A percentile compares a stretch with the other conserved stretches of the same genome.
These are phyloP conservation scores for Candida vartiovaarae DNA, from an alignment of 805 yeast species.

Conservation along the genomic window DNA sequence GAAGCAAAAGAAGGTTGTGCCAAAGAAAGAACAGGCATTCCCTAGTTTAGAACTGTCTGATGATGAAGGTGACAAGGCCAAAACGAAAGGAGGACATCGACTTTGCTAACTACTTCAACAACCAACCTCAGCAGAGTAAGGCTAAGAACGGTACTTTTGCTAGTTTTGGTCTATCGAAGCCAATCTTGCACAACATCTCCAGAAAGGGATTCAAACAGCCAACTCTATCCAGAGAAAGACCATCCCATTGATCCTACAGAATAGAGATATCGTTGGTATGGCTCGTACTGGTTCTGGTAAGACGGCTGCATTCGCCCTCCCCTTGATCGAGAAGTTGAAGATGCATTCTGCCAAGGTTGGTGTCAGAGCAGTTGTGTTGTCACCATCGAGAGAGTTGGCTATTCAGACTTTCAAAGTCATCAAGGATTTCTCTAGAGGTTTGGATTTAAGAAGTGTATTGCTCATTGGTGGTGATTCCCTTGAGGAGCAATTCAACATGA, in stretches of 20 bases:
- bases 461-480: constrained; percentile 98
- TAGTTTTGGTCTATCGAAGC: constrained; percentile 80
- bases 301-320: constrained; percentile 93
- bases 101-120: constrained; percentile 35
- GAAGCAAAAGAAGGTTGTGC: constrained; percentile 22
- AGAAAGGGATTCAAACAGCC: constrained; percentile 91
- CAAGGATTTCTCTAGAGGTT: constrained; percentile 78
- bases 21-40: constrained; percentile 24
- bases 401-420: constrained; percentile 84
- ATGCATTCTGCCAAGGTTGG: constrained; percentile 84
- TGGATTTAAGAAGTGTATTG: constrained; percentile 73
- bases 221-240: constrained; percentile 95
- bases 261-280: constrained; percentile 97
- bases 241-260: constrained; percentile 80
- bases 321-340: constrained; percentile 80
- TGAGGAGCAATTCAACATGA: constrained; percentile 89
- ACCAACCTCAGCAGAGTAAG: constrained; percentile 42
- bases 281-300: constrained; percentile 99
- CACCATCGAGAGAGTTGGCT: constrained; percentile 97
- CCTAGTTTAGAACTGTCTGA: constrained; percentile 50
- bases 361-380: constrained; percentile 76
- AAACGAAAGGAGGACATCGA: constrained; percentile 39
- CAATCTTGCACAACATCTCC: constrained; percentile 58
- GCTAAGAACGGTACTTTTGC: constrained; percentile 80
- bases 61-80: constrained; percentile 32